Base-by-base conservation (phyloP, 441 rosid genomes). In the Populus hybrid region DNA sequence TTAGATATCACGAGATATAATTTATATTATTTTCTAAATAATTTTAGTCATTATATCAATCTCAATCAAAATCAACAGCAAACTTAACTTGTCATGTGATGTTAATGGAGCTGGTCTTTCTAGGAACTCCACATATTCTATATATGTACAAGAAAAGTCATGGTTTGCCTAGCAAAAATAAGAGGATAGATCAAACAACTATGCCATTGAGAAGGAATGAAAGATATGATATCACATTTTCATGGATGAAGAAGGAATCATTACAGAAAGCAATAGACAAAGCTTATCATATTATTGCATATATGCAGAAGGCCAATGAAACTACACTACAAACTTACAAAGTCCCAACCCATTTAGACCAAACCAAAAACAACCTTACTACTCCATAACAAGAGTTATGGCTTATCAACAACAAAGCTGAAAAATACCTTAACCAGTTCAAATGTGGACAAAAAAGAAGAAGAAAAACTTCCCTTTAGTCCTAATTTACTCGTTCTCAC, bases 321-420 rank as follows among this genome's bases (percentile, higher is more conserved):
- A 3, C 6, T 30, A 35, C 9, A 40, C 73, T 40, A 38, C 40
- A 68, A 30, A 68, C 21, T 18, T 35, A 21, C 14, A 23, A 57
- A 35, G 23, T 57, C 72, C 35, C n/a, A 14, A 78, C 67, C 21
- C 67, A 16, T 34, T 69, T 57, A 53, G 57, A 69, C 67, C 61
- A 26, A 32, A 76, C 19, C 72, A 76, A 21, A 21, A 21, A 61
- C 12, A 21, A 9, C 28, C 66, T 61, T 19, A 4, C 36, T 19
- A 7, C 7, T 36, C 85, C 87, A 84, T 85, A 87, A 85, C 87
- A 86, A 85, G 79, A 35, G 80, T 85, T 85, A 88, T 75, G 88
- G 83, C 38, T 78, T 57, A 19, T 23, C 42, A 75, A 53, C 28
- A 53, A 4, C 28, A 61, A 4, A 21, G 12, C 14, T 61, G 28